Percentiles rank a stretch among this genome's conserved stretches.
Conservation (phyloP, 225 moss, liverwort and hornwort species). For the Pseudisothecium myosuroides region DNA sequence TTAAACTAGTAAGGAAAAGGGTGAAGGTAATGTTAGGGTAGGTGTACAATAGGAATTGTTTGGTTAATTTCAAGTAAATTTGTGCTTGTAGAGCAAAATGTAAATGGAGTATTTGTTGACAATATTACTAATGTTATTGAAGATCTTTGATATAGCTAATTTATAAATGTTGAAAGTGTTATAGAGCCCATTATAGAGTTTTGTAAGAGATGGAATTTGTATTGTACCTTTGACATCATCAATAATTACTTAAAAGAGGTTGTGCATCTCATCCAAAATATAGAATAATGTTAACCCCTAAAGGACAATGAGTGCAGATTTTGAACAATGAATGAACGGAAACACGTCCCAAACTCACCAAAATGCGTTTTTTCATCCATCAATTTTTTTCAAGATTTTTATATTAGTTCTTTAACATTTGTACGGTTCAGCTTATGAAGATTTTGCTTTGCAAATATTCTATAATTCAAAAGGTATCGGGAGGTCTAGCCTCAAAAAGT, state of each 20-base stretch:
- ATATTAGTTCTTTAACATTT: too few species aligned
- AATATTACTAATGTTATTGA: neutral
- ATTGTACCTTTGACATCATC: neutral
- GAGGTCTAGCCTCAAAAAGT: too few species aligned
- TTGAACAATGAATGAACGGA: too few species aligned
- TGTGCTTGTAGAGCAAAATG: neutral
- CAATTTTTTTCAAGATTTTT: too few species aligned
- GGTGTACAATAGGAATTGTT: neutral
- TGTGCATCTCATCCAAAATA: neutral
- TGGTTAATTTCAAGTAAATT: neutral
- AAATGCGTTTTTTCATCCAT: too few species aligned
- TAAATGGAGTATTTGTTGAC: neutral
- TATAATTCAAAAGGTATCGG: too few species aligned
- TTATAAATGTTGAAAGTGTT: neutral
- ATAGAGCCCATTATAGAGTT: too few species aligned
- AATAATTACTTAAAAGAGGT: neutral
- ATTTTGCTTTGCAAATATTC: too few species aligned
- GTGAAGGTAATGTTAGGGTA: rapidly evolving
- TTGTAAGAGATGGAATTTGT: neutral
- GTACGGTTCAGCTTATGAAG: too few species aligned
- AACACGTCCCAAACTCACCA: too few species aligned
- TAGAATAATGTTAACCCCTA: neutral
- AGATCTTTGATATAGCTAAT: neutral
- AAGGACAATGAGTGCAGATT: too few species aligned
- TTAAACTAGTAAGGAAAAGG: too few species aligned